Conservation (phyloP, 306 rosid genomes). For the Lathyrus tuberosus region DNA sequence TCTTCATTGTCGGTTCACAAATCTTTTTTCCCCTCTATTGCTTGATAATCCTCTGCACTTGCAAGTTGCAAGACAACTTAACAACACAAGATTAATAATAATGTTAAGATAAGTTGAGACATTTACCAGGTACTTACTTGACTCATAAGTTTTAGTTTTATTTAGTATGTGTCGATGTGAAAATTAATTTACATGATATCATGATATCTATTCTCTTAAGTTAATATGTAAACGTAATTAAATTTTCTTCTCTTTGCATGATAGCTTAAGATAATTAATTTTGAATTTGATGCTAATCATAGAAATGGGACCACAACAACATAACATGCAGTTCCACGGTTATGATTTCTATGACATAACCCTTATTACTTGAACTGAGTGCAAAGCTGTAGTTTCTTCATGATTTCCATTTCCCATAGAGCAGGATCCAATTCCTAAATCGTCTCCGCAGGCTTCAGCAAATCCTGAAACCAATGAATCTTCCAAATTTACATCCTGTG, state of each 20-base stretch:
- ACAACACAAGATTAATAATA: not conserved
- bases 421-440: too few relatives aligned
- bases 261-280: not conserved
- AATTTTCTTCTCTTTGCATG: not conserved
- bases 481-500: too few relatives aligned
- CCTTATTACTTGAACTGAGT: too few relatives aligned
- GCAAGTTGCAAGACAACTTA: slow-evolving; percentile 1
- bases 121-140: too few relatives aligned
- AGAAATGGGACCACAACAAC: not conserved
- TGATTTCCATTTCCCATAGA: too few relatives aligned
- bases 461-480: too few relatives aligned
- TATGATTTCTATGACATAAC: not conserved
- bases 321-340: not conserved
- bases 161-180: too few relatives aligned
- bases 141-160: too few relatives aligned
- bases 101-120: not conserved
- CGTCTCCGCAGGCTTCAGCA: too few relatives aligned
- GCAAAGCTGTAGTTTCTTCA: too few relatives aligned
- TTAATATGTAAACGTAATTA: not conserved
- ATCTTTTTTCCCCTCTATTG: not conserved
- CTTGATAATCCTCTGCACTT: slow-evolving; percentile 7
- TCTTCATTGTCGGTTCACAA: not conserved
- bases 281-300: not conserved
- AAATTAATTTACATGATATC: not conserved
- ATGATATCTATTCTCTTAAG: not conserved